A percentile compares a stretch with the other conserved stretches of the same genome.
phyloP scores from a whole-genome alignment of 805 yeast genomes.

The Yarrowia bubula region DNA sequence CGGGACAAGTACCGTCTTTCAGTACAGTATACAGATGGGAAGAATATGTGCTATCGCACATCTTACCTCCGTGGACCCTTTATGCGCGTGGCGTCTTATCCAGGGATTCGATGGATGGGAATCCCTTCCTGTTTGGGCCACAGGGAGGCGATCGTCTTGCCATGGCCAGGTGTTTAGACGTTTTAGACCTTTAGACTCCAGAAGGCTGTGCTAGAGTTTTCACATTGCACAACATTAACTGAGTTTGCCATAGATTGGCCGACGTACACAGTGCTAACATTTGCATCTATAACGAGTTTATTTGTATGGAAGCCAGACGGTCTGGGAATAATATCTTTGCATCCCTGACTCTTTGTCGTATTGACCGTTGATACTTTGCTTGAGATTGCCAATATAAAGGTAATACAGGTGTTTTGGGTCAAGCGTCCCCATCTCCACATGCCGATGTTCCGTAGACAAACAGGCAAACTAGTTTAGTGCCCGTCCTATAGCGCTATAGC shows the following conservation, averaged over 20 bases:
- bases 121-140: neutral
- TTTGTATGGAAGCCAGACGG: neutral
- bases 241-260: neutral
- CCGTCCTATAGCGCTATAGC: no score
- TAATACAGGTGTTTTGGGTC: no score
- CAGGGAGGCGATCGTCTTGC: slow-evolving; percentile 21
- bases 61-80: slow-evolving; percentile 1
- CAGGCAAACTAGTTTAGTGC: no score
- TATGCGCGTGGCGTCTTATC: slow-evolving; percentile 20
- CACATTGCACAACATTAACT: neutral
- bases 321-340: neutral
- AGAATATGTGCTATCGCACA: no score
- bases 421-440: no score
- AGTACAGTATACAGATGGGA: no score
- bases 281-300: neutral
- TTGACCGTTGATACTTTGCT: neutral
- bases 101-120: slow-evolving; percentile 6
- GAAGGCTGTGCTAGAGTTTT: slow-evolving; percentile 12
- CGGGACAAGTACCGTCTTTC: no score
- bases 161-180: no score
- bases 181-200: neutral
- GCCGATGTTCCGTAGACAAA: no score
- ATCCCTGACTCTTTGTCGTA: neutral
- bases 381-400: no score
- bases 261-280: neutral